phyloP scores from a whole-genome alignment of 306 rosid genomes.

The Vigna trinervia region DNA sequence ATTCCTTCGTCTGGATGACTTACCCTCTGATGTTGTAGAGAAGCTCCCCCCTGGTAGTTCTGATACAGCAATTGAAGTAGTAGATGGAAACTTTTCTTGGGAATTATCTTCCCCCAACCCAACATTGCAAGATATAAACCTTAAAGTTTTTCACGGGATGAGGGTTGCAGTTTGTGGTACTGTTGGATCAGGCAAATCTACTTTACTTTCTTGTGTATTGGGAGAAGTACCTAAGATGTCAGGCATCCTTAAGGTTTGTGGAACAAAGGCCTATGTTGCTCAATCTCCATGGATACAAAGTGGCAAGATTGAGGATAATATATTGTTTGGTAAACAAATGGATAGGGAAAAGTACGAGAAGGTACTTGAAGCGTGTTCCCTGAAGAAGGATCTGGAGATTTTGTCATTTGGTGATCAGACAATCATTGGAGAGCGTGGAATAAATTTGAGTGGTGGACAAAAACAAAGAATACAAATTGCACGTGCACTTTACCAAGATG shows the following conservation, averaged over 20 bases:
- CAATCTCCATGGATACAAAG: constrained; percentile 98
- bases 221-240: constrained; percentile 90
- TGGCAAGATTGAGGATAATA: constrained; percentile 84
- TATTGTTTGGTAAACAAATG: constrained; percentile 77
- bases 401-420: constrained; percentile 89
- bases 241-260: constrained; percentile 73
- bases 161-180: constrained; percentile 63
- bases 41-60: constrained; percentile 54
- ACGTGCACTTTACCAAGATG: constrained; percentile 83
- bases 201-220: constrained; percentile 76
- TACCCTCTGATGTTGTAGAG: constrained; percentile 50
- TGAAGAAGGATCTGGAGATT: constrained; percentile 81
- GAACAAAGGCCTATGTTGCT: constrained; percentile 86
- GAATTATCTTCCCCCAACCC: constrained; percentile 47
- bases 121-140: constrained; percentile 47
- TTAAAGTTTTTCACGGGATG: constrained; percentile 50
- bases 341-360: constrained; percentile 73
- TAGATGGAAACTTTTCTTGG: constrained; percentile 63
- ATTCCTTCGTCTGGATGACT: constrained; percentile 57
- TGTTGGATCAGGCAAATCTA: constrained; percentile 81
- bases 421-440: constrained; percentile 88
- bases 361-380: constrained; percentile 84
- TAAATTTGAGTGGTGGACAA: constrained; percentile 96
- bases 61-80: constrained; percentile 49
- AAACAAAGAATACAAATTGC: constrained; percentile 93